phyloP scores from a whole-genome alignment of 768 basidiomycete genomes.

The Leccinum arenicola region DNA sequence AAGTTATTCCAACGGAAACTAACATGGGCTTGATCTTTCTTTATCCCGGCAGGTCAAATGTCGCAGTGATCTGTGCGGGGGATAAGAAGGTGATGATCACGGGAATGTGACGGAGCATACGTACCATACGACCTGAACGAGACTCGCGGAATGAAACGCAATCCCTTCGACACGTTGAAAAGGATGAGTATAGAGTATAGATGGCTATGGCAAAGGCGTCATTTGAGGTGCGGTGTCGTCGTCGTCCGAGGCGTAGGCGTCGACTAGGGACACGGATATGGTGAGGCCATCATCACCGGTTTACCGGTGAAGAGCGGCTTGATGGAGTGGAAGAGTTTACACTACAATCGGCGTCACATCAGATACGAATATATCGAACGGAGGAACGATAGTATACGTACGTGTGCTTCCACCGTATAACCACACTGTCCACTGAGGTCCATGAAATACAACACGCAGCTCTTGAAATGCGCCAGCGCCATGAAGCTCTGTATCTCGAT shows the following conservation, averaged over 20 bases:
- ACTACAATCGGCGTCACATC: constrained; percentile 43
- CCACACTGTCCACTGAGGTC: constrained; percentile 98
- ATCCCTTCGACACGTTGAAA: constrained; percentile 19
- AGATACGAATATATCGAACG: neutral
- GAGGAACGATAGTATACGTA: constrained; percentile 32
- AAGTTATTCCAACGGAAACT: constrained; percentile 63
- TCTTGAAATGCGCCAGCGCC: constrained; percentile 92
- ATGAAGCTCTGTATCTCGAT: constrained; percentile 99
- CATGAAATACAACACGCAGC: constrained; percentile 97
- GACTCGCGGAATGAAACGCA: constrained; percentile 74
- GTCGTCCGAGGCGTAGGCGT: constrained; percentile 73
- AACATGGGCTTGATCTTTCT: constrained; percentile 73
- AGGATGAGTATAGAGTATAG: constrained; percentile 12
- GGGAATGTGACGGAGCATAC: constrained; percentile 20
- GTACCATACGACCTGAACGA: constrained; percentile 56
- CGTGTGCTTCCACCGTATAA: constrained; percentile 95
- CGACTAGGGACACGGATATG: constrained; percentile 40
- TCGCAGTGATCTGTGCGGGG: constrained; percentile 53
- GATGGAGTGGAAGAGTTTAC: constrained; percentile 98
- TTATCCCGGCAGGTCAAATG: constrained; percentile 67
- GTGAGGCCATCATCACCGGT: neutral
- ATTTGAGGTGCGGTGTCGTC: constrained; percentile 40
- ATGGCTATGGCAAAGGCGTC: constrained; percentile 64
- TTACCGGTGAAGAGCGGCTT: constrained; percentile 80
- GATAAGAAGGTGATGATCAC: constrained; percentile 19